A percentile compares a stretch with the other conserved stretches of the same genome.
Evolutionary conservation across 345 rosid species (phyloP).

Genomic region (Citrus glauca): DNA sequence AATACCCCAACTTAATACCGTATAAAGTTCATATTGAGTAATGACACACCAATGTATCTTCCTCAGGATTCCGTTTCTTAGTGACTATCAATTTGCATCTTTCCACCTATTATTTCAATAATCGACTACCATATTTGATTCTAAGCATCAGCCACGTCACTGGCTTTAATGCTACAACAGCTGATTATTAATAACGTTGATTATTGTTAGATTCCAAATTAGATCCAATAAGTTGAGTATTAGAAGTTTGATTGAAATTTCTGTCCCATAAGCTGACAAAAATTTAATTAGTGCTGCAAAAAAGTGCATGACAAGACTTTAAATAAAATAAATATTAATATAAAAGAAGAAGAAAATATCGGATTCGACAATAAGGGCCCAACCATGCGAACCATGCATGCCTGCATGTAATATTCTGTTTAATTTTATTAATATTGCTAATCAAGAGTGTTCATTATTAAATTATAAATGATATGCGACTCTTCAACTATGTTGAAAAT

Average conservation of each 20-base stretch:
- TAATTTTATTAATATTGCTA: not conserved
- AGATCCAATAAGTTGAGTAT: not conserved
- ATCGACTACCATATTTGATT: not conserved
- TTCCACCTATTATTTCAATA: not conserved
- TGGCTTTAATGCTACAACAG: not conserved
- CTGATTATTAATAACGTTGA: not conserved
- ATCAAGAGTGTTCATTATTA: not conserved
- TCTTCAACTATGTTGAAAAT: not conserved
- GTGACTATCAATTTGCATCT: not conserved
- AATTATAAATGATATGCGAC: not conserved
- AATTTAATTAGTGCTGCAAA: not conserved
- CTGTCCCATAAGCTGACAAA: not conserved
- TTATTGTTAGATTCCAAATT: constrained; percentile 5
- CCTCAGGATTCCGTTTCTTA: not conserved
- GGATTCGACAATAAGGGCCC: not conserved
- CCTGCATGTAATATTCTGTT: not conserved
- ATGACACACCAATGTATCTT: not conserved
- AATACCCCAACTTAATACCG: too few species aligned
- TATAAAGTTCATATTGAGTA: too few species aligned
- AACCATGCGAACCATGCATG: not conserved
- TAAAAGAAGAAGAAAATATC: not conserved
- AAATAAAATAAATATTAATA: not conserved
- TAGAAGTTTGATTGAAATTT: not conserved
- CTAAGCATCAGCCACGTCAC: not conserved
- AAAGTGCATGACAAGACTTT: not conserved